Evolutionary conservation across 2,329 filamentous ascomycete genomes (phyloP).

Genomic region (Alternaria alternata): DNA sequence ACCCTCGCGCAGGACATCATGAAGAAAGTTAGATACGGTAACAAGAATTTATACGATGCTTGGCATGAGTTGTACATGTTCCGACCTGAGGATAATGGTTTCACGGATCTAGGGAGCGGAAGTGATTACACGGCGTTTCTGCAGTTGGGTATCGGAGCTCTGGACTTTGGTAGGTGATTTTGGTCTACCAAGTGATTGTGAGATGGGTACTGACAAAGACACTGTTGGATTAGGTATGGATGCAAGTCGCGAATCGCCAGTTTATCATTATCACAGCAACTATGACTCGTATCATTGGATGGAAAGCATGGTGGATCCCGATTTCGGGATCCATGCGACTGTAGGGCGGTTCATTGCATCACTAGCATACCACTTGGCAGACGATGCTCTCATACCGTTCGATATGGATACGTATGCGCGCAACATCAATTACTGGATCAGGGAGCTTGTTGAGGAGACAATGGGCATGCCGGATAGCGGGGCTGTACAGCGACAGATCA

Average conservation of each 20-base stretch:
- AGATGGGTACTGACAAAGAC: too few species aligned
- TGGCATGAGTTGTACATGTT: conserved; percentile 49
- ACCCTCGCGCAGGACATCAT: conserved; percentile 43
- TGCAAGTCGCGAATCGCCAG: conserved; percentile 39
- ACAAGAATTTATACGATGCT: conserved; percentile 56
- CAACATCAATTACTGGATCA: conserved; percentile 14
- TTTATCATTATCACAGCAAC: conserved; percentile 59
- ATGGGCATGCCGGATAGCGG: background rate
- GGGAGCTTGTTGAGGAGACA: conserved; percentile 8
- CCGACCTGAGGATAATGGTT: conserved; percentile 30
- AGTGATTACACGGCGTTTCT: conserved; percentile 59
- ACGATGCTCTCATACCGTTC: conserved; percentile 51
- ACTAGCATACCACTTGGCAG: conserved; percentile 53
- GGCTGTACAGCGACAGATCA: background rate
- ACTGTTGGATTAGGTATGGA: conserved; percentile 24
- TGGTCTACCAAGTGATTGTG: too few species aligned
- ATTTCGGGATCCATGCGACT: conserved; percentile 58
- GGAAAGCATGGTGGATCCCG: conserved; percentile 59
- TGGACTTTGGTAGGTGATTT: conserved; percentile 41
- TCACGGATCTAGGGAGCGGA: conserved; percentile 53
- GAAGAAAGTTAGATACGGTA: conserved; percentile 53
- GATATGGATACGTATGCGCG: conserved; percentile 39
- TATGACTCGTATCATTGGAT: conserved; percentile 63
- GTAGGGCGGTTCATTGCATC: conserved; percentile 58
- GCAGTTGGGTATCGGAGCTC: conserved; percentile 52